Conservation (phyloP, 148 eudicot species). For the Amaranthus hypochondriacus region DNA sequence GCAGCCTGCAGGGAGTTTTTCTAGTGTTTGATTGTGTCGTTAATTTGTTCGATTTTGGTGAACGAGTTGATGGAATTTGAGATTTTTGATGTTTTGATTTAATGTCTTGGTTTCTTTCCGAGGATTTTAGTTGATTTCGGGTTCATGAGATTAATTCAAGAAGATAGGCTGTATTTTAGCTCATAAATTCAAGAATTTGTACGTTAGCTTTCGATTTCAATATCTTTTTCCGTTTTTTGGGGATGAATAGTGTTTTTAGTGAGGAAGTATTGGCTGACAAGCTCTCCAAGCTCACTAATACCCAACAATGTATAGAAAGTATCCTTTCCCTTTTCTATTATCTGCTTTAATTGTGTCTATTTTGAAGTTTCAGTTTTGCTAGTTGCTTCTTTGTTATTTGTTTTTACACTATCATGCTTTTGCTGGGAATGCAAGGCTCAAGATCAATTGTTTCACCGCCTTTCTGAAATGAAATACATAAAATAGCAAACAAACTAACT, state of each 20-base stretch:
- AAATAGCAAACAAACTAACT: slow-evolving; percentile 2
- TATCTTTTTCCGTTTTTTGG: slow-evolving; percentile 8
- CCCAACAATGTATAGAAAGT: slow-evolving; percentile 95
- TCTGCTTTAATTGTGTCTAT: background rate
- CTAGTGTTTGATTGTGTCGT: too few relatives aligned
- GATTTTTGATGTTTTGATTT: background rate
- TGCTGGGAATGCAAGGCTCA: slow-evolving; percentile 48
- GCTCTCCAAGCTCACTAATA: slow-evolving; percentile 82
- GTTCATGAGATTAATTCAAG: slow-evolving; percentile 13
- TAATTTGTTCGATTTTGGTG: too few relatives aligned
- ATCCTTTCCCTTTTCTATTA: slow-evolving; percentile 37
- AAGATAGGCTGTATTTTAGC: background rate
- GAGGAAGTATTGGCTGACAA: slow-evolving; percentile 82
- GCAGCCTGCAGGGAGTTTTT: too few relatives aligned
- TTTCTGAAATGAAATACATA: slow-evolving; percentile 43
- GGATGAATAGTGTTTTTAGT: slow-evolving; percentile 83
- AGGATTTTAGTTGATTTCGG: slow-evolving; percentile 12
- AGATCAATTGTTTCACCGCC: slow-evolving; percentile 86
- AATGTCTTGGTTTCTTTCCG: background rate
- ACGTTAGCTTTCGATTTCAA: background rate
- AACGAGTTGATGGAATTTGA: background rate
- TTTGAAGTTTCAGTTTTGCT: background rate
- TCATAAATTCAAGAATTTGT: background rate
- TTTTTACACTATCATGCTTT: background rate
- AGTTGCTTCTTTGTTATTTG: slow-evolving; percentile 12